Evolutionary conservation across 2,329 filamentous ascomycete species (phyloP).

Genomic region (Biscogniauxia sp.): DNA sequence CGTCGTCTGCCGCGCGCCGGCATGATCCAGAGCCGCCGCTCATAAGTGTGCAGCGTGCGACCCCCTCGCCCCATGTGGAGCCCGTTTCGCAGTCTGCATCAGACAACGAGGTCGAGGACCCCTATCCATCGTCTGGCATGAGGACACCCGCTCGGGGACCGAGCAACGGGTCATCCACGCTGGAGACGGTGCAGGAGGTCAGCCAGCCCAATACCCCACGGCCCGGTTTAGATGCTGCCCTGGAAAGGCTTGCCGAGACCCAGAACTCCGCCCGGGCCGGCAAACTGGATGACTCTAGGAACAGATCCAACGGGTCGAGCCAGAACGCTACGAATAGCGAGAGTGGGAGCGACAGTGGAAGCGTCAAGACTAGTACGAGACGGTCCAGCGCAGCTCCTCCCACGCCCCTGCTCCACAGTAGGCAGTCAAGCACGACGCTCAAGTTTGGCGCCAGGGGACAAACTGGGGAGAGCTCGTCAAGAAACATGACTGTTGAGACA

Average conservation of each 20-base stretch:
- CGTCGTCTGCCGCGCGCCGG: slow-evolving; percentile 34
- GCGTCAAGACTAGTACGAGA: slow-evolving; percentile 42
- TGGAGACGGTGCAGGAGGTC: slow-evolving; percentile 91
- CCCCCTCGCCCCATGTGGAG: slow-evolving; percentile 45
- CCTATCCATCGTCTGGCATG: slow-evolving; percentile 49
- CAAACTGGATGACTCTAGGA: slow-evolving; percentile 38
- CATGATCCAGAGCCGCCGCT: slow-evolving; percentile 49
- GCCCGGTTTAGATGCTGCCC: slow-evolving; percentile 42
- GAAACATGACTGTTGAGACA: slow-evolving; percentile 96
- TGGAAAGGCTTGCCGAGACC: slow-evolving; percentile 53
- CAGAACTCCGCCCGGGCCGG: slow-evolving; percentile 38
- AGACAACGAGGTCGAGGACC: slow-evolving; percentile 55
- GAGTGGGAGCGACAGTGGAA: slow-evolving; percentile 65
- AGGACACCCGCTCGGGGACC: slow-evolving; percentile 59
- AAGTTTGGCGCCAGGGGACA: slow-evolving; percentile 67
- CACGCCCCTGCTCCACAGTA: slow-evolving; percentile 55
- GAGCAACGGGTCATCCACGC: slow-evolving; percentile 57
- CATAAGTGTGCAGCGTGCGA: slow-evolving; percentile 53
- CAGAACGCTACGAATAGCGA: slow-evolving; percentile 49
- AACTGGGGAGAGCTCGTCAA: slow-evolving; percentile 68
- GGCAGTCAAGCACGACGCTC: slow-evolving; percentile 66
- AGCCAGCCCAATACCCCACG: slow-evolving; percentile 72
- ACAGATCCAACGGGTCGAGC: slow-evolving; percentile 45
- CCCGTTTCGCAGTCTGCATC: slow-evolving; percentile 38
- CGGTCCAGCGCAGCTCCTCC: slow-evolving; percentile 43